Conservation (phyloP, 2,329 filamentous ascomycete genomes). For the Aspergillus intermedius region DNA sequence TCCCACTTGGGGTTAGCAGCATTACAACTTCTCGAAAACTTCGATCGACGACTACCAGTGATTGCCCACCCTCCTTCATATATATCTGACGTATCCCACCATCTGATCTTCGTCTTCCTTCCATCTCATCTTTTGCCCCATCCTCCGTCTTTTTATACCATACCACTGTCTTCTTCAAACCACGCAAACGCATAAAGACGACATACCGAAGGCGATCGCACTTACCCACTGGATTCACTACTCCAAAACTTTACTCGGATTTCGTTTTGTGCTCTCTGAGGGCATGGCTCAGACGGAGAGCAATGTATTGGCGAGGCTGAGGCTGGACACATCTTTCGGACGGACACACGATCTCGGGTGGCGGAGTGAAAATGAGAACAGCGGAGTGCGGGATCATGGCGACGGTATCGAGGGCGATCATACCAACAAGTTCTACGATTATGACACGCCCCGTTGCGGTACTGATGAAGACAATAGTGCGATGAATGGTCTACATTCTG, state of each 20-base stretch:
- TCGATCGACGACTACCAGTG: background rate
- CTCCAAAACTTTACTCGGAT: background rate
- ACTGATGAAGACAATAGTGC: slow-evolving; percentile 36
- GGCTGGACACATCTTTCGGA: slow-evolving; percentile 34
- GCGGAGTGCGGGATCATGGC: slow-evolving; percentile 19
- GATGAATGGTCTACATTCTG: slow-evolving; percentile 34
- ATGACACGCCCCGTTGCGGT: slow-evolving; percentile 26
- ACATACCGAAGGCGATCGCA: background rate
- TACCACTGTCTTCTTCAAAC: no score
- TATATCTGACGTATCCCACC: no score
- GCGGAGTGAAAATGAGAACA: slow-evolving; percentile 19
- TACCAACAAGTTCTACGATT: slow-evolving; percentile 29
- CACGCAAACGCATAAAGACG: no score
- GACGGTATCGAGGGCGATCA: slow-evolving; percentile 33
- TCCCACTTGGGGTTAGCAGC: background rate
- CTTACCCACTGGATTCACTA: background rate
- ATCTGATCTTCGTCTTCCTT: background rate
- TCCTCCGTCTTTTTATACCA: no score
- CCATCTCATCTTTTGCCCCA: background rate
- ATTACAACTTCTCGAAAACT: background rate
- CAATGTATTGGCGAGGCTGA: slow-evolving; percentile 29
- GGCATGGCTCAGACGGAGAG: slow-evolving; percentile 35
- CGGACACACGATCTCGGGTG: slow-evolving; percentile 19
- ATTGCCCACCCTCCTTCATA: background rate
- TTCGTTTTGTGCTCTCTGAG: slow-evolving; percentile 17